Conservation (phyloP, 768 basidiomycete species). For the Calvatia gigantea region DNA sequence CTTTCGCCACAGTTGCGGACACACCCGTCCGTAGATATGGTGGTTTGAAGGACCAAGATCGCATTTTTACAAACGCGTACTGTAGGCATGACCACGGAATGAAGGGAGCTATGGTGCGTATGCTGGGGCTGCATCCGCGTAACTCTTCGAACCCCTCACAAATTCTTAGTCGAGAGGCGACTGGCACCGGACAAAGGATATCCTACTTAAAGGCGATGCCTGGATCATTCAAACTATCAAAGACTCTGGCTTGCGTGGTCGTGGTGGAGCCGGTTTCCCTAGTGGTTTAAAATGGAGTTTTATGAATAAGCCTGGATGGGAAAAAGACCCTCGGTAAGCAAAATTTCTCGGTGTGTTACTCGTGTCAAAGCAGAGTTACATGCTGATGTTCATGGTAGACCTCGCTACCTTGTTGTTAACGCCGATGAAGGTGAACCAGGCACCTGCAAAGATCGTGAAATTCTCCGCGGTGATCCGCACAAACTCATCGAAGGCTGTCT, state of each 20-base stretch:
- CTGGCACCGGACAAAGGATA: slow-evolving; percentile 98
- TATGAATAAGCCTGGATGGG: slow-evolving; percentile 99
- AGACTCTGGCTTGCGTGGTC: slow-evolving; percentile 91
- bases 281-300: slow-evolving; percentile 97
- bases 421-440: slow-evolving; percentile 99
- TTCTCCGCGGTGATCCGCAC: slow-evolving; percentile 96
- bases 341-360: background rate
- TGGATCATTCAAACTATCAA: slow-evolving; percentile 98
- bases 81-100: slow-evolving; percentile 87
- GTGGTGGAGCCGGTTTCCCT: slow-evolving; percentile 96
- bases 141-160: background rate
- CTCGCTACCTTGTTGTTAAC: slow-evolving; percentile 95
- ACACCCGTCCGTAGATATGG: slow-evolving; percentile 91
- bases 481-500: slow-evolving; percentile 98
- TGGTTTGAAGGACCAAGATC: slow-evolving; percentile 91
- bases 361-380: background rate
- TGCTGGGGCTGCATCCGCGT: background rate
- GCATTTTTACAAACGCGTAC: slow-evolving; percentile 91
- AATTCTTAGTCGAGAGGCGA: slow-evolving; percentile 80
- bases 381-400: slow-evolving; percentile 40
- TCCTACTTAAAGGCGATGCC: slow-evolving; percentile 88
- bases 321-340: slow-evolving; percentile 79
- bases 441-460: slow-evolving; percentile 99
- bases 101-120: slow-evolving; percentile 83
- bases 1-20: slow-evolving; percentile 74